Conservation (phyloP, 768 basidiomycete genomes). For the Pulveroboletus sp. region DNA sequence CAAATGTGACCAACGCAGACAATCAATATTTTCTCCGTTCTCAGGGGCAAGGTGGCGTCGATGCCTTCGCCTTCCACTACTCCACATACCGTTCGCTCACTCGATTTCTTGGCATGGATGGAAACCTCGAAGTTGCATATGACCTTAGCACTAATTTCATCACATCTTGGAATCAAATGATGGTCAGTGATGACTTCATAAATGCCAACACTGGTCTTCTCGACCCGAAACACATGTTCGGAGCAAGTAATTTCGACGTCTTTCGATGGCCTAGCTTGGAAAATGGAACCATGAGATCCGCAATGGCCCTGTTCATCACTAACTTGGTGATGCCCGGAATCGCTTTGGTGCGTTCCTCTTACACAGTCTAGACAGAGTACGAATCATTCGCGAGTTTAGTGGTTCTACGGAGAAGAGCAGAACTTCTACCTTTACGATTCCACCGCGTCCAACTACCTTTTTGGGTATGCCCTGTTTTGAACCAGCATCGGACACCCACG, state of each 20-base stretch:
- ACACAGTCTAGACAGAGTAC: background rate
- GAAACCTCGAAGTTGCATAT: conserved; percentile 86
- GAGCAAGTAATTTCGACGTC: conserved; percentile 92
- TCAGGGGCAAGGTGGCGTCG: conserved; percentile 55
- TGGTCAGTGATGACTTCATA: conserved; percentile 81
- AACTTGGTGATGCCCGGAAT: conserved; percentile 84
- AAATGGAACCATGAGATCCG: conserved; percentile 76
- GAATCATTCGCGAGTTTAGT: conserved; percentile 32
- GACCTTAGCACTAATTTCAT: conserved; percentile 80
- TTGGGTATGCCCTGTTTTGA: conserved; percentile 48
- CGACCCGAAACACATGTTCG: conserved; percentile 87
- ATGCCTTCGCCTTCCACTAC: conserved; percentile 88
- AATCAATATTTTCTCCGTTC: conserved; percentile 79
- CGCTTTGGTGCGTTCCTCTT: conserved; percentile 50
- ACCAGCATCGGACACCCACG: background rate
- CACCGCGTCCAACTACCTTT: conserved; percentile 88
- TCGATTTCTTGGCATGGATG: conserved; percentile 94
- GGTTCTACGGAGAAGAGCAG: conserved; percentile 92
- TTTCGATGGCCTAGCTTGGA: conserved; percentile 90
- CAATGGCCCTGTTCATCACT: conserved; percentile 73
- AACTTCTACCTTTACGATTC: conserved; percentile 85
- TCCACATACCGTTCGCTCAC: conserved; percentile 83
- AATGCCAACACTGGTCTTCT: conserved; percentile 60
- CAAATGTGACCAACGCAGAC: conserved; percentile 55
- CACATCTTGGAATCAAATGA: conserved; percentile 89